These are phyloP conservation scores for Neoscytalidium dimidiatum DNA, from an alignment of 2,329 filamentous ascomycete species.

Conservation along the genomic window DNA sequence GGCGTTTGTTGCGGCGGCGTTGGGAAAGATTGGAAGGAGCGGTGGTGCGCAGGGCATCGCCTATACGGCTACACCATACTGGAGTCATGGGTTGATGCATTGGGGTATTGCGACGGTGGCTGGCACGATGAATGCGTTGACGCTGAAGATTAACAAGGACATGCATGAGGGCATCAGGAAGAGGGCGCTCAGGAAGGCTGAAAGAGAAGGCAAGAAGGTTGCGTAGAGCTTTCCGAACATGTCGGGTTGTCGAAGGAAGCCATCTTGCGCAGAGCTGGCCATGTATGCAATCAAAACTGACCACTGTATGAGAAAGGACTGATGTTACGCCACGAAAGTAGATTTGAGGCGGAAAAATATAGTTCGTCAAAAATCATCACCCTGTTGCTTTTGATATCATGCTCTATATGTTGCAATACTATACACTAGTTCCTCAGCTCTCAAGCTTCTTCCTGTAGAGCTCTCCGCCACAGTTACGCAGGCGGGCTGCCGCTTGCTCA, in stretches of 20 bases:
- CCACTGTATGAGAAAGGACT: too few species aligned
- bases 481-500: conserved; percentile 81
- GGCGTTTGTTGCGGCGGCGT: conserved; percentile 74
- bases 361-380: not conserved
- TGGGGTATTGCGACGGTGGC: conserved; percentile 70
- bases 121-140: conserved; percentile 58
- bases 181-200: conserved; percentile 80
- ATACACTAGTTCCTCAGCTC: not conserved
- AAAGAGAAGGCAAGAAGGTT: conserved; percentile 69
- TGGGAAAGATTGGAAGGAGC: conserved; percentile 77
- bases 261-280: too few species aligned
- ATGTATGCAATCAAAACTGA: too few species aligned
- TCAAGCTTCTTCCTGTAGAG: conserved; percentile 73
- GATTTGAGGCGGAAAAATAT: too few species aligned
- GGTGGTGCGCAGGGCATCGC: conserved; percentile 77
- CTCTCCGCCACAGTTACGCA: conserved; percentile 76
- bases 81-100: conserved; percentile 86
- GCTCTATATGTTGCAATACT: not conserved
- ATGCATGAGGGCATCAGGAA: conserved; percentile 85
- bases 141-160: conserved; percentile 62
- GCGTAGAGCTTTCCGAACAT: not conserved
- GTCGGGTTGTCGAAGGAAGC: too few species aligned
- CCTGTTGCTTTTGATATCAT: not conserved
- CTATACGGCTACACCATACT: conserved; percentile 88
- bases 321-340: too few species aligned